Percentiles rank a stretch among this genome's conserved stretches.
Evolutionary conservation across 2,329 filamentous ascomycete species (phyloP).

Genomic region (Mycosphaerelloides madeirae): DNA sequence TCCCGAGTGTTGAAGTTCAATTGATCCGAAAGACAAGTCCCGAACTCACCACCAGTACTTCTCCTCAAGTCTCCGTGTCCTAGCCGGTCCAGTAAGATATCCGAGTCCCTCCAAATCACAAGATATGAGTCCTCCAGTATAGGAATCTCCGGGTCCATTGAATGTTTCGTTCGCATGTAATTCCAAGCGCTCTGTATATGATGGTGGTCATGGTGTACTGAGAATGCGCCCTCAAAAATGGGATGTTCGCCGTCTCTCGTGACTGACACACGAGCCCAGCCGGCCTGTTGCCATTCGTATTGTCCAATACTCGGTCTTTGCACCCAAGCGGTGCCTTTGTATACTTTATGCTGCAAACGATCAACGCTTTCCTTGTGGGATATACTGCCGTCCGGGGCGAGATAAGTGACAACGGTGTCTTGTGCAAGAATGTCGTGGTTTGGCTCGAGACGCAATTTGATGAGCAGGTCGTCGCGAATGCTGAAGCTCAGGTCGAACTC

Average conservation of each 20-base stretch:
- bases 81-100: conserved; percentile 52
- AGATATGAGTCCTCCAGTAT: conserved; percentile 64
- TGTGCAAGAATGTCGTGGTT: conserved; percentile 85
- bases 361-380: conserved; percentile 63
- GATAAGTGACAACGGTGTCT: conserved; percentile 67
- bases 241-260: conserved; percentile 70
- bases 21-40: conserved; percentile 65
- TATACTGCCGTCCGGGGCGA: conserved; percentile 67
- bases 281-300: conserved; percentile 70
- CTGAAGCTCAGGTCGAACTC: conserved; percentile 81
- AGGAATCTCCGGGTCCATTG: conserved; percentile 63
- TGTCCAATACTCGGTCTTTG: conserved; percentile 47
- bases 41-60: conserved; percentile 12
- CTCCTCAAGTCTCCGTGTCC: conserved; percentile 58
- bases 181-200: conserved; percentile 73
- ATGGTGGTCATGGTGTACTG: conserved; percentile 74
- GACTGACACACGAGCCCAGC: conserved; percentile 81
- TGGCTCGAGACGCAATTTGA: conserved; percentile 78
- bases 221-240: conserved; percentile 86
- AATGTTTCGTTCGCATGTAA: conserved; percentile 68
- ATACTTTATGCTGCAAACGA: conserved; percentile 73
- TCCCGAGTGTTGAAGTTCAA: conserved; percentile 73
- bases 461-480: conserved; percentile 59
- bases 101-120: conserved; percentile 89
- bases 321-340: conserved; percentile 72